These are phyloP conservation scores for Malassezia cuniculi DNA, from an alignment of 1,284 basidiomycete species.

Conservation along the genomic window DNA sequence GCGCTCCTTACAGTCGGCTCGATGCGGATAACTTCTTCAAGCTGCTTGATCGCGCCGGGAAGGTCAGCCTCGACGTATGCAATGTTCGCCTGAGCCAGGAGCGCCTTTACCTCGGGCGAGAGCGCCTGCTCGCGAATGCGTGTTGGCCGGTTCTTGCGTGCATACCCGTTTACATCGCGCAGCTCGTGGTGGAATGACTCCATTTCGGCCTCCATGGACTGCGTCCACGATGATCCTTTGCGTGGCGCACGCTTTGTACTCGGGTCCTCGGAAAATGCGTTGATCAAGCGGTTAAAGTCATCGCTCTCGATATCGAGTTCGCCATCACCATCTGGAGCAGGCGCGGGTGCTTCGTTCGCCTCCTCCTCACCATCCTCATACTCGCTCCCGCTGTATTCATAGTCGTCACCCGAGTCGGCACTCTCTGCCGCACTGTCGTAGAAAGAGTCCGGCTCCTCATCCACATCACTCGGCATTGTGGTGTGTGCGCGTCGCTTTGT, in stretches of 20 bases:
- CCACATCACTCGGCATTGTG: background rate
- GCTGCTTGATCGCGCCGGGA: slow-evolving; percentile 60
- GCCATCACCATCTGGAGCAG: slow-evolving; percentile 5
- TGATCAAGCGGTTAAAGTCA: slow-evolving; percentile 22
- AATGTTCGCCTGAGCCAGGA: slow-evolving; percentile 76
- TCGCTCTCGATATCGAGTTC: slow-evolving; percentile 25
- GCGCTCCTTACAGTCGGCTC: slow-evolving; percentile 72
- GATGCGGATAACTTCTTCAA: slow-evolving; percentile 83
- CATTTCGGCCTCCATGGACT: slow-evolving; percentile 30
- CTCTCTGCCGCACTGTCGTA: slow-evolving; percentile 4
- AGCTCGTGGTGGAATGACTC: slow-evolving; percentile 37
- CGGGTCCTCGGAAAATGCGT: slow-evolving; percentile 24
- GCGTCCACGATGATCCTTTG: slow-evolving; percentile 18
- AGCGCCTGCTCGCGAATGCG: slow-evolving; percentile 45
- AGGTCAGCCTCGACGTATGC: slow-evolving; percentile 65
- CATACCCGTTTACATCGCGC: slow-evolving; percentile 23
- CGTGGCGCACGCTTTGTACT: slow-evolving; percentile 16
- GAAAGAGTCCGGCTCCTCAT: slow-evolving; percentile 12
- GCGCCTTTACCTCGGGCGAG: slow-evolving; percentile 64
- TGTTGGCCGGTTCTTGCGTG: slow-evolving; percentile 18
- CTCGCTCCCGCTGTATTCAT: slow-evolving; percentile 18
- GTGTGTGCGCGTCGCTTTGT: too few relatives aligned
- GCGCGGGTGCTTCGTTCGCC: background rate
- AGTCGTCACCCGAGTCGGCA: slow-evolving; percentile 14
- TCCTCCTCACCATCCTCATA: slow-evolving; percentile 18